A percentile compares a stretch with the other conserved stretches of the same genome.
Conservation (phyloP, 1,284 basidiomycete species). For the Ustilago tritici region DNA sequence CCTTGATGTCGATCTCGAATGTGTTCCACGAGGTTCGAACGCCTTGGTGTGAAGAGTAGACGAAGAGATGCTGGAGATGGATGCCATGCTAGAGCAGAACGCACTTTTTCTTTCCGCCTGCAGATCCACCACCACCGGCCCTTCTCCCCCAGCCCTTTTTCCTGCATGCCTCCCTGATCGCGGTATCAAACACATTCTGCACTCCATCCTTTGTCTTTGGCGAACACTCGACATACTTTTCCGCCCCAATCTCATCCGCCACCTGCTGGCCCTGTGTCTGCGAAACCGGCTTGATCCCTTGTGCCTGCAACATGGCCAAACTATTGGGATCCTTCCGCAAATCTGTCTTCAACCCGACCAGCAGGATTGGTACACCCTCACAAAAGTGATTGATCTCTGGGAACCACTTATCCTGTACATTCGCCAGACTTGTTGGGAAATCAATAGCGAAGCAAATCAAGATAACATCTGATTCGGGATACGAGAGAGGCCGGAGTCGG, state of each 20-base stretch:
- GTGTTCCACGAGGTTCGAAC: not conserved
- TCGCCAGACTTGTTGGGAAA: conserved; percentile 89
- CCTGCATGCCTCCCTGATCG: conserved; percentile 81
- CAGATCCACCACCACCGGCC: conserved; percentile 35
- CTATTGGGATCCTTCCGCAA: conserved; percentile 88
- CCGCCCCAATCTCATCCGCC: conserved; percentile 92
- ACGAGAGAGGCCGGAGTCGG: conserved; percentile 75
- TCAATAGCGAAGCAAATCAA: conserved; percentile 93
- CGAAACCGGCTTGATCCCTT: conserved; percentile 86
- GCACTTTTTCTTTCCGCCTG: conserved; percentile 77
- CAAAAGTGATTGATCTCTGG: conserved; percentile 98
- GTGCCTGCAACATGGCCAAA: conserved; percentile 88
- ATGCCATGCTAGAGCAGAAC: conserved; percentile 75
- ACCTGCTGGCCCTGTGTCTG: conserved; percentile 75
- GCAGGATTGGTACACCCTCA: conserved; percentile 88
- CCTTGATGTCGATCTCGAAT: conserved; percentile 6
- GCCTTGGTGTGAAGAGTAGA: not conserved
- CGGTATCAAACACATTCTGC: conserved; percentile 90
- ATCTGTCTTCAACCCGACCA: conserved; percentile 89
- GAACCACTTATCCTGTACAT: conserved; percentile 97
- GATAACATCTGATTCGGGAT: conserved; percentile 92
- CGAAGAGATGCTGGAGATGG: not conserved
- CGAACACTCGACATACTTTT: conserved; percentile 89
- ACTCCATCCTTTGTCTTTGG: conserved; percentile 91
- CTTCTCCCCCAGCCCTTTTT: conserved; percentile 47